Evolutionary conservation across 176 grass and related monocot genomes (phyloP), one percentile per base, ranked within the genome.

Genomic region (Coix lacrymajobi): DNA sequence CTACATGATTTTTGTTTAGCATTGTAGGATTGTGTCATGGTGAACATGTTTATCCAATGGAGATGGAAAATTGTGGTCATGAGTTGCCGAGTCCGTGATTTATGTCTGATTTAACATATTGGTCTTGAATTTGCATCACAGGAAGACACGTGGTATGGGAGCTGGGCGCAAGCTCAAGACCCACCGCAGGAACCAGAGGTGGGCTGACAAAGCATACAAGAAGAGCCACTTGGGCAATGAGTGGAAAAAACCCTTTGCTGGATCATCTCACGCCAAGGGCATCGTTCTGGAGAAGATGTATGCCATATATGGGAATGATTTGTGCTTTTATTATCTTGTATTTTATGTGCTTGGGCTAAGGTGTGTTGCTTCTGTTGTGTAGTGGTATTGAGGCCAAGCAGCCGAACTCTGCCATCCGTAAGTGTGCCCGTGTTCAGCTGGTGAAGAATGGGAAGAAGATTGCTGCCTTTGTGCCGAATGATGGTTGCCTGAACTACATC

Each of bases 401-500:
- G 75, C 90, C 90, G 8, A 92, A 92, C 74, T 92, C 86, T 88
- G 90, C 90, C 46, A 92, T 92, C 79, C 83, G 86, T 38, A 92
- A 92, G 79, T 92, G 90, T 49, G 90, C 90, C 40, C 79, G 90
- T 82, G 90, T 89, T 34, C 86, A 92, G 77, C 79, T 92, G 32
- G 83, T 89, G 74, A 92, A 92, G 86, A 92, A 92, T 1, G 90
- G 90, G 20, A 92, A 92, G 79, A 92, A 92, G 79, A 92, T 92
- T 65, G 90, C 83, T 57, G 86, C 90, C 34, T 92, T 92, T 29
- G 90, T 92, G 51, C 90, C 86, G 1, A 92, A 92, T 14, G 90
- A 92, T 66, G 90, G 90, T 80, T 92, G 86, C 75, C 58, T 93
- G 28, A 93, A 93, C 82, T 93, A 44, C 73, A 89, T 92, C 0